These are phyloP conservation scores for Hyphopichia buzzinii DNA, from an alignment of 1,139 yeast species.

Conservation along the genomic window DNA sequence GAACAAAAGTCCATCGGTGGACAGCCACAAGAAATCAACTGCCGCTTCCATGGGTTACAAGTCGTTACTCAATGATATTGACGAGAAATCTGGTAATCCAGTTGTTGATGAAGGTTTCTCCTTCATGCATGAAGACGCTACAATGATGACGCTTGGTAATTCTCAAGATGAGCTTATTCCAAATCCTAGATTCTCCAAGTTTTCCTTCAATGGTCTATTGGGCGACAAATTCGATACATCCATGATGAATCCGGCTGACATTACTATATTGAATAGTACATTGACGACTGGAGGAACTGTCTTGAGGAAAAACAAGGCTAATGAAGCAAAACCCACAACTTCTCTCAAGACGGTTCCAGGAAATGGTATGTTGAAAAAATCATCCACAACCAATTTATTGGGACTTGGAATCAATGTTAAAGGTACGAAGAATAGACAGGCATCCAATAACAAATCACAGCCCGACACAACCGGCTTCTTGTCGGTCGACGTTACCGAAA, in stretches of 20 bases:
- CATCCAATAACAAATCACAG: conserved; percentile 6
- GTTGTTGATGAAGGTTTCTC: conserved; percentile 2
- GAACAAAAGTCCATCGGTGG: conserved; percentile 5
- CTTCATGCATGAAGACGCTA: conserved; percentile 5
- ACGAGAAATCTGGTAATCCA: conserved; percentile 13
- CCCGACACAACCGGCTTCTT: conserved; percentile 14
- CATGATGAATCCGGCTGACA: conserved; percentile 23
- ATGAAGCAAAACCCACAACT: conserved; percentile 9
- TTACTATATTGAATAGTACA: conserved; percentile 23
- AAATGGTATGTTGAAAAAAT: conserved; percentile 20
- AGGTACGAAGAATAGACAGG: conserved; percentile 4
- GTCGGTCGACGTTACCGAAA: conserved; percentile 22
- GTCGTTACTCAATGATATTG: conserved; percentile 24
- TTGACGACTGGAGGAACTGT: conserved; percentile 34
- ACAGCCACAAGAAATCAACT: conserved; percentile 3
- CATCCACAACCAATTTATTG: conserved; percentile 23
- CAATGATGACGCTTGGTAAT: conserved; percentile 7
- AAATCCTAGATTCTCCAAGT: conserved; percentile 44
- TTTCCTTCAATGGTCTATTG: conserved; percentile 42
- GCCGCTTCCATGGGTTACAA: conserved; percentile 15
- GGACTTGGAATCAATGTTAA: conserved; percentile 32
- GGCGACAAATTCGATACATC: conserved; percentile 17
- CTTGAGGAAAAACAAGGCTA: conserved; percentile 12
- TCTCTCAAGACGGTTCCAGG: conserved; percentile 9
- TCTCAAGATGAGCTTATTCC: conserved; percentile 30